Conservation (phyloP, 2,329 filamentous ascomycete genomes). For the Penicillium thymicola region DNA sequence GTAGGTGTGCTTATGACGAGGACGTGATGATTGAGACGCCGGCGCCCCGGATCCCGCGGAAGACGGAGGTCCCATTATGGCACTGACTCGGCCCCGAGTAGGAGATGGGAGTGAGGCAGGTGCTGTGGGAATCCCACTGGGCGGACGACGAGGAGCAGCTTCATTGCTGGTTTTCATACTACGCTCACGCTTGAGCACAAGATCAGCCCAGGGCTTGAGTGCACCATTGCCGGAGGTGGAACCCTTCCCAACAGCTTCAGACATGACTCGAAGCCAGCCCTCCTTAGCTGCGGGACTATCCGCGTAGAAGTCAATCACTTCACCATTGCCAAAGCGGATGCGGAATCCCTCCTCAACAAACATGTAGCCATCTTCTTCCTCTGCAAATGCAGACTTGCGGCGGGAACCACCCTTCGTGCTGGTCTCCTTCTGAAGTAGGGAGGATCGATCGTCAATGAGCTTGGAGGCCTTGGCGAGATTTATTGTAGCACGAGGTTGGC, state of each 20-base stretch:
- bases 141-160: conserved; percentile 26
- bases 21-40: conserved; percentile 30
- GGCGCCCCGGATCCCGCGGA: conserved; percentile 27
- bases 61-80: conserved; percentile 17
- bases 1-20: conserved; percentile 40
- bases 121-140: conserved; percentile 16
- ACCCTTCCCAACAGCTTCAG: conserved; percentile 64
- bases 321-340: conserved; percentile 95
- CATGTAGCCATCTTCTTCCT: conserved; percentile 99
- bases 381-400: conserved; percentile 90
- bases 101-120: conserved; percentile 23
- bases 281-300: conserved; percentile 85
- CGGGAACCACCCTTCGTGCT: conserved; percentile 72
- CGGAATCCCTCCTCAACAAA: conserved; percentile 99
- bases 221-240: conserved; percentile 41
- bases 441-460: conserved; percentile 84
- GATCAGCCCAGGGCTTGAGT: conserved; percentile 59
- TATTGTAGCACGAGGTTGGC: conserved; percentile 93
- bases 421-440: conserved; percentile 79
- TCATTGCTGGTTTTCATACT: conserved; percentile 34
- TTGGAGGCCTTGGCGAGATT: conserved; percentile 91
- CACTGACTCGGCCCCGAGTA: conserved; percentile 24
- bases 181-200: conserved; percentile 53
- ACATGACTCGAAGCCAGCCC: conserved; percentile 86
- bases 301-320: conserved; percentile 98